These are phyloP conservation scores for Protomyces pachydermus DNA, from an alignment of 1,139 yeast genomes.

Conservation along the genomic window DNA sequence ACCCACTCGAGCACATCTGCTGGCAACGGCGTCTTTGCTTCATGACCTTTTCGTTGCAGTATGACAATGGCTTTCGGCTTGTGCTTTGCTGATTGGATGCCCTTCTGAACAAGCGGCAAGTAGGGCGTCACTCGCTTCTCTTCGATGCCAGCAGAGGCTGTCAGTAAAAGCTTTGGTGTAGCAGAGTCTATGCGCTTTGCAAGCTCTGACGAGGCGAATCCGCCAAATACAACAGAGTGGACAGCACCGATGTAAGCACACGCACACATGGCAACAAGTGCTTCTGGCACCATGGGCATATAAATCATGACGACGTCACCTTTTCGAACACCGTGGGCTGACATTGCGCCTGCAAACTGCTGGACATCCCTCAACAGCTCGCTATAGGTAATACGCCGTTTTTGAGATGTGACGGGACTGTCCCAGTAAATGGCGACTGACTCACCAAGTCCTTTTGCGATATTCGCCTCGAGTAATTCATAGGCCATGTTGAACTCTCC, in stretches of 20 bases:
- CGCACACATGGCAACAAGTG: slow-evolving; percentile 18
- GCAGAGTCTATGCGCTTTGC: slow-evolving; percentile 22
- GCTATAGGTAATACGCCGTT: slow-evolving; percentile 9
- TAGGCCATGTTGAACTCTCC: slow-evolving; percentile 22
- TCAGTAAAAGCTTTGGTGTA: slow-evolving; percentile 10
- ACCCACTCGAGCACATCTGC: slow-evolving; percentile 7
- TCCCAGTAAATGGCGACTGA: slow-evolving; percentile 15
- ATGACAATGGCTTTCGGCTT: slow-evolving; percentile 4
- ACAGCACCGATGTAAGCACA: slow-evolving; percentile 21
- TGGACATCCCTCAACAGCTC: slow-evolving; percentile 5
- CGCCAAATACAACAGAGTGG: slow-evolving; percentile 22
- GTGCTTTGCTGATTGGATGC: slow-evolving; percentile 6
- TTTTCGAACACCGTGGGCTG: slow-evolving; percentile 8
- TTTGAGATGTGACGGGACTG: slow-evolving; percentile 14
- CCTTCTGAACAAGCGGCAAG: slow-evolving; percentile 14
- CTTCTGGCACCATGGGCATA: slow-evolving; percentile 26
- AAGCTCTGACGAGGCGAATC: slow-evolving; percentile 17
- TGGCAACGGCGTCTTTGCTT: neutral
- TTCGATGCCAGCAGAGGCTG: slow-evolving; percentile 20
- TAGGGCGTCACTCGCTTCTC: slow-evolving; percentile 17
- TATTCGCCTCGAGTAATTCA: slow-evolving; percentile 10
- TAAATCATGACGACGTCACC: slow-evolving; percentile 26
- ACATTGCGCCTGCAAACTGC: slow-evolving; percentile 12
- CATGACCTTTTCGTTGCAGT: slow-evolving; percentile 4
- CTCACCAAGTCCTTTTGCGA: neutral